A percentile compares a stretch with the other conserved stretches of the same genome.
phyloP scores from a whole-genome alignment of 2,329 filamentous ascomycete genomes.

The Eutypella sp. region DNA sequence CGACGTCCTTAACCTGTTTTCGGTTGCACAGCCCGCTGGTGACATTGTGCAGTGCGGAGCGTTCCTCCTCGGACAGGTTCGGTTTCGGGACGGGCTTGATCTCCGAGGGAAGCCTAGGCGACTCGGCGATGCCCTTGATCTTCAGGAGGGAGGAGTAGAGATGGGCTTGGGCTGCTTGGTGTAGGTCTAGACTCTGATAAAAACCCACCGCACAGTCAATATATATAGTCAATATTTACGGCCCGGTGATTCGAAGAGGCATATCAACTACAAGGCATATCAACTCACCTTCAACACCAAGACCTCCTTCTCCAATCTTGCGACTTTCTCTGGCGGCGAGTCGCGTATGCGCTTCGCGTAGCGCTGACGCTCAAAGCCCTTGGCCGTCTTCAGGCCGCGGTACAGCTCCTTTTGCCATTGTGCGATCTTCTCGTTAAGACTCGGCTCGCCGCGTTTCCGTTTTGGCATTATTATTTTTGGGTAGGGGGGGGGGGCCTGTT shows the following conservation, averaged over 20 bases:
- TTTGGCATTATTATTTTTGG: constrained; percentile 18
- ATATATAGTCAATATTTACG: constrained; percentile 1
- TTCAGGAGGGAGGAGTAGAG: constrained; percentile 50
- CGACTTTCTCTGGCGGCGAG: constrained; percentile 45
- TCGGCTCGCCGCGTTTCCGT: constrained; percentile 49
- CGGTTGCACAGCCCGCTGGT: constrained; percentile 53
- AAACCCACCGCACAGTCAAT: too few species aligned
- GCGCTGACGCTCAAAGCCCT: constrained; percentile 75
- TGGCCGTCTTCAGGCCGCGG: constrained; percentile 65
- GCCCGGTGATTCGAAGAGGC: too few species aligned
- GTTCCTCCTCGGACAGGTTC: constrained; percentile 47
- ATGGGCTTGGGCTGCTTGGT: constrained; percentile 52
- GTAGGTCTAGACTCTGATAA: constrained; percentile 56
- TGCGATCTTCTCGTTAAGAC: constrained; percentile 45
- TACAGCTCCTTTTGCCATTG: constrained; percentile 56
- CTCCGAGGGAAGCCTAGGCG: constrained; percentile 44
- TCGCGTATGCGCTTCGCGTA: constrained; percentile 56
- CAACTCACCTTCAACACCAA: constrained; percentile 47
- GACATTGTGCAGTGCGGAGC: constrained; percentile 50
- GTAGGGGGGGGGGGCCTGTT: too few species aligned
- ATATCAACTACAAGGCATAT: not conserved
- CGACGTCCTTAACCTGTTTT: constrained; percentile 43
- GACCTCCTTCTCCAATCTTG: constrained; percentile 58
- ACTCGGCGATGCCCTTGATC: constrained; percentile 47
- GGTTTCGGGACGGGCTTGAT: constrained; percentile 46